Base-by-base conservation (phyloP, 2,329 filamentous ascomycete species). In the Phialophora expanda region DNA sequence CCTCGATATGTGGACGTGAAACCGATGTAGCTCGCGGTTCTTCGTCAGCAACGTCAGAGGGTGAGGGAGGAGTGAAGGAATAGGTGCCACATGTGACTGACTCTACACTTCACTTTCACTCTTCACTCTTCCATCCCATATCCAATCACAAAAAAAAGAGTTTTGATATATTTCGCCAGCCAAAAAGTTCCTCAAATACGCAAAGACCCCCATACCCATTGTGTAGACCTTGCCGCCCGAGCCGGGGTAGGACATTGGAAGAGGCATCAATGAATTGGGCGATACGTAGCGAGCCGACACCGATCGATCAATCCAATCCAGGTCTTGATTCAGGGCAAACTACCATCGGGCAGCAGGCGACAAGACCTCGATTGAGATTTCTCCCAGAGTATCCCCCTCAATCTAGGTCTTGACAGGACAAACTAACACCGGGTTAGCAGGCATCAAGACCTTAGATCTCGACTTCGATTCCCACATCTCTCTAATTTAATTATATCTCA, bases 211-310 rank as follows among this genome's bases (percentile, higher is more conserved):
- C 51, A 54, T 30, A 54, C 51, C 51, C 20, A 54, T 30, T 54
- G 51, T 54, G 51, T 54, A 54, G 51, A 54, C 51, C 51, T 54
- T 54, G 51, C 51, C 51, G 22, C 51, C 51, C 51, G 51, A 30
- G 51, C 51, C 51, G 51, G 51, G 51, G 51, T 54, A 28, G 51
- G 51, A 54, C 51, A 54, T 54, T 54, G 51, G 51, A 54, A 54
- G 24, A 54, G 51, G 51, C 51, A 54, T 54, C 51, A 54, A 30
- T 54, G 38, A n/a, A 30, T n/a, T 28, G 26, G 51, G 51, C 24
- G 24, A 30, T 28, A 54, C 30, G 51, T 54, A 54, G 51, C 51
- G 51, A 54, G 26, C 22, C 51, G 24, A n/a, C 17, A 8, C 34
- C 34, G 38, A 41, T 8, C 38, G 38, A 41, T 41, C 38, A 41